Evolutionary conservation across 2,329 filamentous ascomycete species (phyloP).

Genomic region (Eurotiales sp.): DNA sequence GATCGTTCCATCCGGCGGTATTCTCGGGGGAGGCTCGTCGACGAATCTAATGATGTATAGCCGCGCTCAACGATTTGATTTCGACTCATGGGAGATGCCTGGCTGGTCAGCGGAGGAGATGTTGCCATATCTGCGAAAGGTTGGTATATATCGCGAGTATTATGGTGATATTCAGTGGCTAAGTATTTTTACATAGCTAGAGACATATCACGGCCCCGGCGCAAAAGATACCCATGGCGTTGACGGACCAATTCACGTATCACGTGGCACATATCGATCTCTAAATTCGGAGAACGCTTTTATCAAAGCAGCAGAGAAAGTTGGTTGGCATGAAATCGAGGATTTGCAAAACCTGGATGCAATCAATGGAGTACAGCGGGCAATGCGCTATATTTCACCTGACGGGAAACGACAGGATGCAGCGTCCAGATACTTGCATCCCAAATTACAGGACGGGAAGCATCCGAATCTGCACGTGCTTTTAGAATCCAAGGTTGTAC

Average conservation of each 20-base stretch:
- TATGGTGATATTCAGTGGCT: too few relatives aligned
- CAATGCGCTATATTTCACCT: conserved; percentile 8
- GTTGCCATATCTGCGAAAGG: conserved; percentile 4
- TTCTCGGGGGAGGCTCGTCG: conserved; percentile 6
- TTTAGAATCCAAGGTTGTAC: conserved; percentile 3
- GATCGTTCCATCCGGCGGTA: background rate
- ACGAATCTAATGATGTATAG: conserved; percentile 10
- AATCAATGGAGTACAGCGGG: conserved; percentile 8
- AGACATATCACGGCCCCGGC: conserved; percentile 9
- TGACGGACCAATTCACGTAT: conserved; percentile 2
- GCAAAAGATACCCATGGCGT: conserved; percentile 1
- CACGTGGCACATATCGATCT: background rate
- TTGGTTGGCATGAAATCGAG: conserved; percentile 1
- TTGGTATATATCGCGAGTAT: background rate
- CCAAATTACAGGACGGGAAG: background rate
- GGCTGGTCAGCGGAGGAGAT: conserved; percentile 10
- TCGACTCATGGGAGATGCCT: conserved; percentile 3
- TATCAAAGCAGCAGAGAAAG: conserved; percentile 1
- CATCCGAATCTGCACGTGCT: conserved; percentile 6
- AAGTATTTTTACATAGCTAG: background rate
- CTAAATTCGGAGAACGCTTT: background rate
- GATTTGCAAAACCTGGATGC: conserved; percentile 3
- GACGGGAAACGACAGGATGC: conserved; percentile 10
- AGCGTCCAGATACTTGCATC: background rate
- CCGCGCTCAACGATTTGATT: conserved; percentile 4